Evolutionary conservation across 257 asterid species (phyloP).

Genomic region (Solanum okadae): DNA sequence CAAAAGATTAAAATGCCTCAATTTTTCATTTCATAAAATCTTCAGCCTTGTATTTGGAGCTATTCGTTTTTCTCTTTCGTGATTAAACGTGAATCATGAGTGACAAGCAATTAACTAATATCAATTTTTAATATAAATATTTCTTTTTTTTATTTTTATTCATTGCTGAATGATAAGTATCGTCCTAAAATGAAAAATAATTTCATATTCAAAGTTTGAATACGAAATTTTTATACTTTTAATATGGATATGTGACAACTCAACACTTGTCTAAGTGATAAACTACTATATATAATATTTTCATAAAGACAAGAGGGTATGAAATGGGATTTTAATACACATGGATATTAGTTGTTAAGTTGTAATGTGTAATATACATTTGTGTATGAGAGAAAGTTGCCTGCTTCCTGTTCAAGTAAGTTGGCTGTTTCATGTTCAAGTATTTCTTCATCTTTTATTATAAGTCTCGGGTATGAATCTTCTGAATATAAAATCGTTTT

Average conservation of each 20-base stretch:
- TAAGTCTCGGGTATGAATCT: no score
- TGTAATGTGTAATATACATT: background rate
- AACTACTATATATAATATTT: background rate
- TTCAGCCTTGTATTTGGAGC: background rate
- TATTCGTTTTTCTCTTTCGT: background rate
- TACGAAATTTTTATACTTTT: background rate
- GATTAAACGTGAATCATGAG: background rate
- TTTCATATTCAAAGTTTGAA: background rate
- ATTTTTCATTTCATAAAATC: background rate
- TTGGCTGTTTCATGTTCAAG: background rate
- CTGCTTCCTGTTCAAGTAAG: background rate
- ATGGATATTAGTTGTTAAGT: background rate
- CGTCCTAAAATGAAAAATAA: no score
- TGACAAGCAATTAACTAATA: background rate
- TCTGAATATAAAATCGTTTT: fast-evolving
- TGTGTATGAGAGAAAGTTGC: background rate
- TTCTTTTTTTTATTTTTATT: no score
- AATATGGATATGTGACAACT: background rate
- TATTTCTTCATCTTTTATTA: no score
- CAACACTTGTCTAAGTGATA: background rate
- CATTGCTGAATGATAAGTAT: no score
- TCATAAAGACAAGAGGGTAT: background rate
- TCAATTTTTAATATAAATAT: background rate
- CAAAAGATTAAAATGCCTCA: background rate
- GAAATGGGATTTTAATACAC: background rate